Evolutionary conservation across 257 asterid genomes (phyloP).

Genomic region (Salvia splendens): DNA sequence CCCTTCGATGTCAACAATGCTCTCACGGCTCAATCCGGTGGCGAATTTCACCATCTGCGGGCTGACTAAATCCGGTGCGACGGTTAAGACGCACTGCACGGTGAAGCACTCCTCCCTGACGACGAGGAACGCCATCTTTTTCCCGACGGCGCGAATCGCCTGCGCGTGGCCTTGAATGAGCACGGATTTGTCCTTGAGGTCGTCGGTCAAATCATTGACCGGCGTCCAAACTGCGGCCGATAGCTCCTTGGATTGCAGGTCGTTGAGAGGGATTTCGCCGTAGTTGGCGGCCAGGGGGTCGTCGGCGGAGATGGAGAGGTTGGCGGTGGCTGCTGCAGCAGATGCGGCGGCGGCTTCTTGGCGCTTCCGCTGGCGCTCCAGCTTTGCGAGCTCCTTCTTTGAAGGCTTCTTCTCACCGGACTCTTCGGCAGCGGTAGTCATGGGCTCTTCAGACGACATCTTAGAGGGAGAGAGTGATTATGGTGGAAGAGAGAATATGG

Average conservation of each 20-base stretch:
- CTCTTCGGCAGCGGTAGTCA: conserved; percentile 33
- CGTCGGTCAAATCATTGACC: conserved; percentile 43
- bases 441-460: conserved; percentile 49
- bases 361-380: conserved; percentile 64
- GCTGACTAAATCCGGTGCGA: conserved; percentile 64
- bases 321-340: conserved; percentile 34
- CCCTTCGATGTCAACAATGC: conserved; percentile 75
- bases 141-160: conserved; percentile 67
- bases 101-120: conserved; percentile 79
- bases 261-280: conserved; percentile 62
- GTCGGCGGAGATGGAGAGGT: conserved; percentile 30
- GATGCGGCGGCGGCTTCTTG: conserved; percentile 57
- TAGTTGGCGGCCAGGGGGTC: conserved; percentile 68
- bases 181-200: conserved; percentile 59
- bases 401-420: conserved; percentile 50
- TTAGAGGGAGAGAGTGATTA: neutral
- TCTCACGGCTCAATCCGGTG: conserved; percentile 64
- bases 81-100: conserved; percentile 77
- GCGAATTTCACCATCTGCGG: conserved; percentile 79
- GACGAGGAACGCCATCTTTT: conserved; percentile 75
- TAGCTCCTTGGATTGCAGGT: conserved; percentile 68
- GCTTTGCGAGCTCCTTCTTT: conserved; percentile 78
- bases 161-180: conserved; percentile 73
- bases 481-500: neutral
- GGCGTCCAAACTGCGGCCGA: conserved; percentile 75